Evolutionary conservation across 2,329 filamentous ascomycete genomes (phyloP), one percentile per base, ranked within the genome.

Genomic region (Xylariaceae sp.): DNA sequence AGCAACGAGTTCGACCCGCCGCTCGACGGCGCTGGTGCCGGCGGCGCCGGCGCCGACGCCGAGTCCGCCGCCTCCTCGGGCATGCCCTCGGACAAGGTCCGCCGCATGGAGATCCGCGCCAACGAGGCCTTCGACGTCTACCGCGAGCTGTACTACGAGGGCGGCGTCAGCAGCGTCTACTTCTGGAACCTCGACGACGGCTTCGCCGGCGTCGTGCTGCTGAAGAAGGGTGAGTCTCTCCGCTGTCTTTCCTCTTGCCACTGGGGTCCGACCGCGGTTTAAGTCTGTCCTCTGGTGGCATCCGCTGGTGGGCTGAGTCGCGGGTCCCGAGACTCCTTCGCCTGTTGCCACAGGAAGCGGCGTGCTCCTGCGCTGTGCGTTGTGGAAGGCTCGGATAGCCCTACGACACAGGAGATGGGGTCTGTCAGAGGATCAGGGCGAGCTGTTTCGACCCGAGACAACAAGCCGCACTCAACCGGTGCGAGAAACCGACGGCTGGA

Each of bases 131-230:
- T 98, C 64, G 92, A 98, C 62, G 80, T 96, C 35, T 98, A 98
- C 64, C 71, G 92, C 43, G 90, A 96, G 60, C 67, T 98, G 63
- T 98, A 94, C 66, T 94, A 94, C 57, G 92, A 96, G 66, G 92
- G 92, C 4, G 90, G 92, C 18, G 86, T 94, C 40, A 92, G 86
- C 49, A 93, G 85, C 55, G 92, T 96, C 24, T 98, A 98, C 63
- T 85, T 98, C 43, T 98, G 92, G 92, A 92, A 95, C 57, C 66
- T 96, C 58, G 92, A 98, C 51, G 92, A 98, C 61, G 92, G 92
- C 7, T 98, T 98, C 57, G 92, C 92, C 0, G 92, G 92, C 1
- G 92, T 95, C 2, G 89, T 98, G 36, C 63, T 98, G 50, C 64
- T 98, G 54, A 98, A 98, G 73, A 98, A 98, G 66, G 77, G 85